A percentile compares a stretch with the other conserved stretches of the same genome.
Conservation (phyloP, 345 rosid genomes). For the Cardiospermum halicacabum region DNA sequence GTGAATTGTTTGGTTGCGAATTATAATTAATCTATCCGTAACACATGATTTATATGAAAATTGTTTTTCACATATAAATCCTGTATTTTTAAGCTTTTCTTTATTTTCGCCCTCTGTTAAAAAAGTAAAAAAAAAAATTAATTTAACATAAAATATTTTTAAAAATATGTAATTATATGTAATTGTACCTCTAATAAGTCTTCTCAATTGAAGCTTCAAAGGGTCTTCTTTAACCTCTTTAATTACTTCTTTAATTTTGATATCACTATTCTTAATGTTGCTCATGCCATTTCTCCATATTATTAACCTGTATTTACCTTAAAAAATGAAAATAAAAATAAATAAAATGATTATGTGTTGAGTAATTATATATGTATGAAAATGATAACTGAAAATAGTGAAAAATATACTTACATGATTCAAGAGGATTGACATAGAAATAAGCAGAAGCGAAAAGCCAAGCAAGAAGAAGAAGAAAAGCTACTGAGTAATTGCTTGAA, state of each 20-base stretch:
- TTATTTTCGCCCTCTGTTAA: constrained; percentile 29
- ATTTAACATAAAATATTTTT: neutral
- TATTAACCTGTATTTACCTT: constrained; percentile 14
- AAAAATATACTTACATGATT: constrained; percentile 21
- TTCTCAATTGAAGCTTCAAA: constrained; percentile 8
- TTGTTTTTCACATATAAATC: constrained; percentile 27
- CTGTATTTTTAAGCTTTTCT: constrained; percentile 17
- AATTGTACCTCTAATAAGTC: constrained; percentile 18
- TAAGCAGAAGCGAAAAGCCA: constrained; percentile 13
- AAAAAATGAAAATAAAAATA: neutral
- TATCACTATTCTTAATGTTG: neutral
- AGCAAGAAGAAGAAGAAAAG: constrained; percentile 8
- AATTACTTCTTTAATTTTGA: neutral
- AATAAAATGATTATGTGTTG: neutral
- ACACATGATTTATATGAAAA: constrained; percentile 23
- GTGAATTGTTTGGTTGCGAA: constrained; percentile 19
- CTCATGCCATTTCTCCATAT: constrained; percentile 10
- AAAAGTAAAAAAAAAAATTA: neutral
- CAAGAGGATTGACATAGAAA: neutral
- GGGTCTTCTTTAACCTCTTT: constrained; percentile 15
- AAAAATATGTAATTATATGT: too few relatives aligned
- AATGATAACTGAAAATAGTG: constrained; percentile 10
- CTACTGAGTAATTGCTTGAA: constrained; percentile 2
- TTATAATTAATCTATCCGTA: constrained; percentile 19
- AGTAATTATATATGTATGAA: neutral